Conservation (phyloP, 1,139 yeast genomes). For the Pichia sp. region DNA sequence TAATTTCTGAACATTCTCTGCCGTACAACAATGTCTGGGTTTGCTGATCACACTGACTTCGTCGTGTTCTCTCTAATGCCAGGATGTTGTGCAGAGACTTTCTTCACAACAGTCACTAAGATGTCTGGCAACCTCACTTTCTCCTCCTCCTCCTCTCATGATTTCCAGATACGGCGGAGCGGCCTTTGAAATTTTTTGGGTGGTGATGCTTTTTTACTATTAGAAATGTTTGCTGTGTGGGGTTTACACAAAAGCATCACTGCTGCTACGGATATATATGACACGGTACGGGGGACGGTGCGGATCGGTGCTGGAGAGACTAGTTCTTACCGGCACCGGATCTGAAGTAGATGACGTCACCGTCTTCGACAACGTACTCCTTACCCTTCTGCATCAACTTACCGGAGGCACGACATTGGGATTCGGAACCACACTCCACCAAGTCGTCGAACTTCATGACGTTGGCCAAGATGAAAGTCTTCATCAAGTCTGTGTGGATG, state of each 20-base stretch:
- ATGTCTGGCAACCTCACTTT: background rate
- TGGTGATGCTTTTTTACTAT: background rate
- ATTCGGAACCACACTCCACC: constrained; percentile 79
- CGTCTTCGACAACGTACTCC: constrained; percentile 88
- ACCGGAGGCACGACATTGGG: constrained; percentile 87
- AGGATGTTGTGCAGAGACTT: too few relatives aligned
- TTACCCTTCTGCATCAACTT: constrained; percentile 93
- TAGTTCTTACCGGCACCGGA: constrained; percentile 93
- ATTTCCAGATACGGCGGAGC: background rate
- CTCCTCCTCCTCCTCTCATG: background rate
- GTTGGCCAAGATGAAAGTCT: constrained; percentile 73
- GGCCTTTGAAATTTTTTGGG: background rate
- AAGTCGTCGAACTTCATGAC: constrained; percentile 83
- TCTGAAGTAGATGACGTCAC: constrained; percentile 90
- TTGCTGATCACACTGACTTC: too few relatives aligned
- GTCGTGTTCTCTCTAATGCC: too few relatives aligned
- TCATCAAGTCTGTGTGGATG: constrained; percentile 74
- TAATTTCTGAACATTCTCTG: background rate
- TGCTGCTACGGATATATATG: too few relatives aligned
- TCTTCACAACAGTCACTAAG: background rate
- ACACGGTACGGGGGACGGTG: too few relatives aligned
- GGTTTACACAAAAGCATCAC: background rate
- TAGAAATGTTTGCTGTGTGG: background rate
- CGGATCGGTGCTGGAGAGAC: background rate
- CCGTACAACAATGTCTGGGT: too few relatives aligned